A percentile compares a stretch with the other conserved stretches of the same genome.
Conservation (phyloP, 202 grass and related monocot genomes). For the Hordeum pubiflorum region DNA sequence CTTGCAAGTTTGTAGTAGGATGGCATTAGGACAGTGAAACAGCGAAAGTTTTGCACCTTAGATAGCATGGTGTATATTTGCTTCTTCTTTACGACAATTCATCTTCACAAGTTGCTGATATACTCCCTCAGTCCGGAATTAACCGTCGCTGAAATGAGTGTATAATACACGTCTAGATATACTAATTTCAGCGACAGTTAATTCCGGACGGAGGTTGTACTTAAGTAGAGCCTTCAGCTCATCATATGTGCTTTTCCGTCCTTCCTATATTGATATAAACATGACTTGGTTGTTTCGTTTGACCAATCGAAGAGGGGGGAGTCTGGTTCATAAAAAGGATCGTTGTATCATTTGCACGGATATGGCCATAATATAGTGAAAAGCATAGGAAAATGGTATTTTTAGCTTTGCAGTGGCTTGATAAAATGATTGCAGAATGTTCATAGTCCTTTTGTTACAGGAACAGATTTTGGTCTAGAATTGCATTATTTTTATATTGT, state of each 20-base stretch:
- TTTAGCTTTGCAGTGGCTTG: background rate
- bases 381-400: background rate
- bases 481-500: background rate
- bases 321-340: background rate
- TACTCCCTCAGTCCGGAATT: background rate
- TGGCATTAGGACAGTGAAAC: no score
- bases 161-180: no score
- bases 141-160: no score
- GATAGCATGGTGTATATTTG: background rate
- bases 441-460: background rate
- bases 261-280: background rate
- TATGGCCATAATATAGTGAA: background rate
- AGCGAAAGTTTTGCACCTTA: background rate
- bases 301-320: background rate
- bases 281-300: background rate
- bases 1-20: background rate
- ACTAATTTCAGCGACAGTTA: no score
- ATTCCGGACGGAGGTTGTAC: no score
- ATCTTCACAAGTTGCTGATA: background rate
- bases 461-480: background rate
- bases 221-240: background rate
- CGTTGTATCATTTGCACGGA: background rate
- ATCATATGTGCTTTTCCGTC: background rate
- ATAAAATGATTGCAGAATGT: background rate
- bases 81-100: no score